phyloP scores from a whole-genome alignment of 2,329 filamentous ascomycete species.

The Escovopsis sp. region DNA sequence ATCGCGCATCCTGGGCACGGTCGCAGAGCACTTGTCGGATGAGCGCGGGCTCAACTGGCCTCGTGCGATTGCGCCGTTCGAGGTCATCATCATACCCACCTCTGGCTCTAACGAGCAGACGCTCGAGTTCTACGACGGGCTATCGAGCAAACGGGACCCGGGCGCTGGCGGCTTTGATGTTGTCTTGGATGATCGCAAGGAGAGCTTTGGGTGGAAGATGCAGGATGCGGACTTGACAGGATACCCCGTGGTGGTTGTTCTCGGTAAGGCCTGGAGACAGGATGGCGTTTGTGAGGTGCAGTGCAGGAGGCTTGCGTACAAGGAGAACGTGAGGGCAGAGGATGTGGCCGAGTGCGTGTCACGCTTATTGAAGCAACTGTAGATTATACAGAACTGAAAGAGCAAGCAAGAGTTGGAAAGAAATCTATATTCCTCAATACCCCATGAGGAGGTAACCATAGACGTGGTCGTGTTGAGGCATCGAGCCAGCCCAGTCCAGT shows the following conservation, averaged over 20 bases:
- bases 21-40: conserved; percentile 64
- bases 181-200: conserved; percentile 58
- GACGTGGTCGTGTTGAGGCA: too few species aligned
- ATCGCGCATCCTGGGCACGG: conserved; percentile 75
- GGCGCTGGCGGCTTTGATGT: conserved; percentile 35
- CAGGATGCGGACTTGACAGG: conserved; percentile 81
- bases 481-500: too few species aligned
- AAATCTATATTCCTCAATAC: too few species aligned
- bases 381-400: conserved; percentile 3
- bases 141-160: conserved; percentile 20
- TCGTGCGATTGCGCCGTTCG: conserved; percentile 69
- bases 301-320: conserved; percentile 52
- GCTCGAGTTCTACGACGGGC: conserved; percentile 46
- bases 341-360: conserved; percentile 30
- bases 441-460: too few species aligned
- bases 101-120: conserved; percentile 32
- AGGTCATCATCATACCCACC: conserved; percentile 50
- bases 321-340: conserved; percentile 40
- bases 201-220: conserved; percentile 68
- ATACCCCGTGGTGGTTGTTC: conserved; percentile 68
- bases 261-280: conserved; percentile 56
- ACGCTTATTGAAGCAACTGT: conserved; percentile 33
- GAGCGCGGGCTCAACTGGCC: conserved; percentile 76
- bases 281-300: conserved; percentile 58
- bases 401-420: too few species aligned